Evolutionary conservation across 208 protist genomes (phyloP), one percentile per base, ranked within the genome.

Genomic region (Acanthamoeba healyi): DNA sequence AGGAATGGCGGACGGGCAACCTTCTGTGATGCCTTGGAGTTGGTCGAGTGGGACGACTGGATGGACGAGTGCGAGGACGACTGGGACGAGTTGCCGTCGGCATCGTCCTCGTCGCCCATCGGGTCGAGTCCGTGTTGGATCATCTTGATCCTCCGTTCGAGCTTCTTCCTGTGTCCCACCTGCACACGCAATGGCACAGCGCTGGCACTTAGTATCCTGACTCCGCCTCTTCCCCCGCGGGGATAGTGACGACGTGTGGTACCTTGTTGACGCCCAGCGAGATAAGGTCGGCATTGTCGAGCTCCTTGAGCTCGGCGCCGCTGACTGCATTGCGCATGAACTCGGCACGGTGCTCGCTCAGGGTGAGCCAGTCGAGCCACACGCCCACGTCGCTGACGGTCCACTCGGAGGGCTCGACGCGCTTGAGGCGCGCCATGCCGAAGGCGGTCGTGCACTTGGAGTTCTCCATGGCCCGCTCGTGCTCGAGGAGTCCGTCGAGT

Each of bases 301-400:
- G 65, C 61, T 92, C 87, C 63, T 67, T 70, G 17, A 92, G 58
- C 63, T 92, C 87, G 32, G 58, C 87, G 22, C 87, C 87, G 34
- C 34, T 54, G 40, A 92, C 87, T 26, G 87, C 87, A 32, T 92
- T 70, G 58, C 77, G 72, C 87, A 92, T 92, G 65, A 92, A 92
- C 87, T 92, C 87, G 34, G 82, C 82, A 7, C 82, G 26, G 46
- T 89, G 63, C 49, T 89, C 82, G 40, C 82, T 89, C 82, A 89
- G 24, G 82, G 14, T 22, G 36, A 89, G 82, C 82, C 82, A 89
- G 82, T 89, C 82, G 19, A 89, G 49, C 82, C 82, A 89, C 3
- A 89, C 82, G 26, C 82, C 82, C 22, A 89, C 82, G 34, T 89
- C 82, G 51, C 32, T 22, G 1, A 89, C 82, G 5, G 82, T 89